Conservation (phyloP, 805 yeast genomes). For the Kodamaea sagamina region DNA sequence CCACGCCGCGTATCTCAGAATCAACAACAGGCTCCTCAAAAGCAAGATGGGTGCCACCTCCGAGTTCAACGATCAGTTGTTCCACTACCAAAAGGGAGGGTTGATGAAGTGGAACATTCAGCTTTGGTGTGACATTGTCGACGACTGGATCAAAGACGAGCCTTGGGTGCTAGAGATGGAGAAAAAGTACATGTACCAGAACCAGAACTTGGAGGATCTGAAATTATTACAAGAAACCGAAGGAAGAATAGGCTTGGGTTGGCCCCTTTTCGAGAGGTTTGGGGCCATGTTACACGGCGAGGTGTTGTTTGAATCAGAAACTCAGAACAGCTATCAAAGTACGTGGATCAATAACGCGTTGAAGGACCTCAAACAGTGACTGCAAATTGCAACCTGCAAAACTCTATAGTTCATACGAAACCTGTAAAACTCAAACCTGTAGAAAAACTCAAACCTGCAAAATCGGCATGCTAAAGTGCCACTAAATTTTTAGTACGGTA, state of each 20-base stretch:
- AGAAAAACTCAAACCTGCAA: no score
- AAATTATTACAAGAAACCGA: conserved; percentile 26
- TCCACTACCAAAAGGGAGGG: conserved; percentile 55
- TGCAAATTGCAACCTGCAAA: no score
- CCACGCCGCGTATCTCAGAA: conserved; percentile 55
- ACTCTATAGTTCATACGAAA: no score
- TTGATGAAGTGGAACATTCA: conserved; percentile 49
- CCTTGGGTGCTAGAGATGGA: conserved; percentile 65
- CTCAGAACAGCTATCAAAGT: conserved; percentile 33
- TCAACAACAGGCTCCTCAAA: conserved; percentile 50
- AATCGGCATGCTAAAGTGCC: neutral
- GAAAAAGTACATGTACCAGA: conserved; percentile 40
- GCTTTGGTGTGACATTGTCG: conserved; percentile 55
- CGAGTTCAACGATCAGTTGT: conserved; percentile 51
- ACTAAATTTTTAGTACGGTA: neutral
- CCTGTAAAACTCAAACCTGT: no score
- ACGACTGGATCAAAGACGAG: conserved; percentile 54
- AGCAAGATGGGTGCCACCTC: conserved; percentile 51
- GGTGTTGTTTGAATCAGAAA: conserved; percentile 28
- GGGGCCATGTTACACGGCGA: conserved; percentile 40
- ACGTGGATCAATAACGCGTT: conserved; percentile 29
- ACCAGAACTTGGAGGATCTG: conserved; percentile 24
- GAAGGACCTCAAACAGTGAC: neutral
- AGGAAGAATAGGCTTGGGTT: conserved; percentile 35
- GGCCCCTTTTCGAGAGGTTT: conserved; percentile 30